A percentile compares a stretch with the other conserved stretches of the same genome.
Evolutionary conservation across 2,329 filamentous ascomycete genomes (phyloP).

Genomic region (Talaromyces pinophilus): DNA sequence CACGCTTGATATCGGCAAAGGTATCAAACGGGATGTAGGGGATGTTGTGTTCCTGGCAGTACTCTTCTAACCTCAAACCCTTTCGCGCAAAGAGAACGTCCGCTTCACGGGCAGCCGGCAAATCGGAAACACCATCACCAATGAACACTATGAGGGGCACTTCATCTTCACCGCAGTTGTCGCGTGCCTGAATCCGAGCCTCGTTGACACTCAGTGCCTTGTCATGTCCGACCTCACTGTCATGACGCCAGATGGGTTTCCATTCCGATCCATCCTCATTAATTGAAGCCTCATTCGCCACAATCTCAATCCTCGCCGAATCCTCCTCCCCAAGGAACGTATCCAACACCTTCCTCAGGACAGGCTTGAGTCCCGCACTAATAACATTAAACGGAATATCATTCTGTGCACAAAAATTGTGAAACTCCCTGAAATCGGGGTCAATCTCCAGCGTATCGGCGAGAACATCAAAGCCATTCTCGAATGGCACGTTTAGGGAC

Average conservation of each 20-base stretch:
- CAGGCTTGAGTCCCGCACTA: constrained; percentile 66
- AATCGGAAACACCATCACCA: constrained; percentile 68
- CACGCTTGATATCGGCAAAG: constrained; percentile 65
- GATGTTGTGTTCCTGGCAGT: constrained; percentile 64
- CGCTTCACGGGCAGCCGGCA: constrained; percentile 65
- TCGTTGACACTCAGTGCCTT: constrained; percentile 66
- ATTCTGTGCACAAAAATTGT: constrained; percentile 64
- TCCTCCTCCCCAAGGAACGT: constrained; percentile 64
- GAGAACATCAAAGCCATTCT: constrained; percentile 67
- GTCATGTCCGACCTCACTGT: constrained; percentile 66
- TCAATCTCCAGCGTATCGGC: constrained; percentile 64
- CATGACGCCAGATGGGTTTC: constrained; percentile 68
- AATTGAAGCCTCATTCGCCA: constrained; percentile 67
- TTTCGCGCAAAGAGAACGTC: constrained; percentile 68
- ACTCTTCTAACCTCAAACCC: constrained; percentile 66
- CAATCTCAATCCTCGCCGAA: constrained; percentile 63
- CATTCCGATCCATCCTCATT: constrained; percentile 54
- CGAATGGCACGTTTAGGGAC: constrained; percentile 66
- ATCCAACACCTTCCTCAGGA: constrained; percentile 63
- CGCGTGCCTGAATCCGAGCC: constrained; percentile 56
- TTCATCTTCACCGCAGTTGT: constrained; percentile 60
- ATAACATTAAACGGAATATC: constrained; percentile 70
- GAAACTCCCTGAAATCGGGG: constrained; percentile 63
- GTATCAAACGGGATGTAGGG: constrained; percentile 64
- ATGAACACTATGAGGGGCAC: constrained; percentile 70